Base-by-base conservation (phyloP, 768 basidiomycete genomes). In the Rhizopogon vinicolor region DNA sequence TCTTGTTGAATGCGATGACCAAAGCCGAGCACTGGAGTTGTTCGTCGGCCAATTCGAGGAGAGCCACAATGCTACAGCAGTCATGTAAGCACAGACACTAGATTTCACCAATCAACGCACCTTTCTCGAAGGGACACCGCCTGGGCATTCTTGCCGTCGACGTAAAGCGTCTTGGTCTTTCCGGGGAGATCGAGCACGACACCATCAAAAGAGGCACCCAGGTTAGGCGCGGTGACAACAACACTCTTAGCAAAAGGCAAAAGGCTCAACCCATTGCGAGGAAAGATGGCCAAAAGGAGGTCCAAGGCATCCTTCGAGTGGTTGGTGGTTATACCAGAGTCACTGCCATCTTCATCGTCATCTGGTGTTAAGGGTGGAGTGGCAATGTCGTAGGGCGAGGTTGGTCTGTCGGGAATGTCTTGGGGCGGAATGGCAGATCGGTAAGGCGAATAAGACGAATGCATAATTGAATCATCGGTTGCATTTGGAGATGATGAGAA, bases 41-140 rank as follows among this genome's bases (percentile, higher is more conserved):
- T 70, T 94, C 93, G 69, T 91, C 90, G 52, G 93, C 92, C 33
- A 93, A 78, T 65, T 95, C 93, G 63, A 95, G 77, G 42, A 95
- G 78, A 44, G 90, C 90, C 33, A 93, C 89, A 63, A 94, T 86
- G 67, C 89, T 93, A 60, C 3, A 41, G 2, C n/a, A 13, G 13
- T 41, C 14, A 10, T 10, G 33, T 29, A 7, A 19, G 35, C 52
- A 54, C 42, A 60, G 51, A 58, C 37, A 25, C 41, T 25, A 48
- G 53, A 52, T 48, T 44, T 35, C 13, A 46, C 55, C 54, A 46
- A 8, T 33, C 16, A 40, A 66, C 71, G 41, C 62, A 91, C 90
- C 91, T 91, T 78, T 93, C 91, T 60, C 91, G 80, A 43, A 94
- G 75, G 67, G 83, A 87, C 63, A 93, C 86, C 28, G 82, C 78